Evolutionary conservation across 2,329 filamentous ascomycete species (phyloP).

Genomic region (Trichothecium roseum): DNA sequence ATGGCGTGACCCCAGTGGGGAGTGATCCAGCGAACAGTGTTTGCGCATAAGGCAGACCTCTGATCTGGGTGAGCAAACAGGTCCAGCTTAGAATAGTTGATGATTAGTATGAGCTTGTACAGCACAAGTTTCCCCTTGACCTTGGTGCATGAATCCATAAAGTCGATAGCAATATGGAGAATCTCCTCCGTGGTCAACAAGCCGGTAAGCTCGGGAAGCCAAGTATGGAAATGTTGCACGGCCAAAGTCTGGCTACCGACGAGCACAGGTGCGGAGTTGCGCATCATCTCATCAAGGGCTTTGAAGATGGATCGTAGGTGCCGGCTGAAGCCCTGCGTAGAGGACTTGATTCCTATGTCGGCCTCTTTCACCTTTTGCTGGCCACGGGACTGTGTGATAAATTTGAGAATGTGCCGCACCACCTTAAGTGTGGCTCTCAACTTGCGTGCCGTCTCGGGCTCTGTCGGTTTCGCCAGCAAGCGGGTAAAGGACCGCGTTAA

Average conservation of each 20-base stretch:
- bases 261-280: constrained; percentile 70
- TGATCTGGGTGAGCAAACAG: constrained; percentile 75
- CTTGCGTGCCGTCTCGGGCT: constrained; percentile 73
- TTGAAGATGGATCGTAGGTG: constrained; percentile 84
- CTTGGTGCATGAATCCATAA: constrained; percentile 79
- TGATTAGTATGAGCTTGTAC: constrained; percentile 85
- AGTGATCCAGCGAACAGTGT: constrained; percentile 81
- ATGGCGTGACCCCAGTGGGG: constrained; percentile 81
- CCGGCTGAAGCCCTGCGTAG: constrained; percentile 63
- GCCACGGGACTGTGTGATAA: constrained; percentile 80
- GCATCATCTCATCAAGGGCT: constrained; percentile 81
- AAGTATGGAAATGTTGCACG: constrained; percentile 93
- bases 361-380: constrained; percentile 86
- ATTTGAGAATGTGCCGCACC: constrained; percentile 82
- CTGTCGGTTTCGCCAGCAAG: constrained; percentile 70
- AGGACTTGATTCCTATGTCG: constrained; percentile 72
- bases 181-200: constrained; percentile 76
- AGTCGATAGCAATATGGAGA: constrained; percentile 81
- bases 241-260: constrained; percentile 92
- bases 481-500: constrained; percentile 79
- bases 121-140: constrained; percentile 87
- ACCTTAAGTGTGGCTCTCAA: constrained; percentile 92
- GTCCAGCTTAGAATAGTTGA: constrained; percentile 77
- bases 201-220: constrained; percentile 82
- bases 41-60: constrained; percentile 61